Conservation (phyloP, 2,329 filamentous ascomycete species). For the Neopestalotiopsis rosae region DNA sequence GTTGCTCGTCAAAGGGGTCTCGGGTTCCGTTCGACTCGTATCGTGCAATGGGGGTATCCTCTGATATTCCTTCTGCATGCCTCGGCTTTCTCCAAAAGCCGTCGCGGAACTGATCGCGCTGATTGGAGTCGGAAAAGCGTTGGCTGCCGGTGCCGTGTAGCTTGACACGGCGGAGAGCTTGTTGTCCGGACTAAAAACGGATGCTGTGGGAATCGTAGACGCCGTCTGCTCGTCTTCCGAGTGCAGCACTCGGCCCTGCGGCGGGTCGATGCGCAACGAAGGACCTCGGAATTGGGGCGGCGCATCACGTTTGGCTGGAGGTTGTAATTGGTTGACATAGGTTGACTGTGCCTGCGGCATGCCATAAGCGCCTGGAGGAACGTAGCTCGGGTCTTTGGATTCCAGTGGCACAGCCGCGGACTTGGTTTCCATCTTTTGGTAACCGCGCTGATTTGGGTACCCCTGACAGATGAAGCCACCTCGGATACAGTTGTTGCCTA, state of each 20-base stretch:
- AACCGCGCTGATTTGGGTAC: constrained; percentile 82
- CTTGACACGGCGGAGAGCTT: constrained; percentile 64
- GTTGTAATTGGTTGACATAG: constrained; percentile 36
- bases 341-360: constrained; percentile 54
- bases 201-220: constrained; percentile 63
- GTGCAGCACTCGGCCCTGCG: constrained; percentile 59
- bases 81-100: constrained; percentile 33
- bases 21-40: constrained; percentile 59
- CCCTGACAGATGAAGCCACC: constrained; percentile 92
- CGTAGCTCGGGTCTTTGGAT: constrained; percentile 76
- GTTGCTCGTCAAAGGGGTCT: constrained; percentile 56
- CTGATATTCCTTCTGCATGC: constrained; percentile 60
- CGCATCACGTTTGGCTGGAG: constrained; percentile 57
- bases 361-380: constrained; percentile 65
- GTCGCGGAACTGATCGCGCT: constrained; percentile 53
- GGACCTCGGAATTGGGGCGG: constrained; percentile 66
- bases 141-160: constrained; percentile 52
- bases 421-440: constrained; percentile 78
- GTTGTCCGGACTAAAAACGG: constrained; percentile 63
- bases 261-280: constrained; percentile 66
- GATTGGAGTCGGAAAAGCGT: constrained; percentile 66
- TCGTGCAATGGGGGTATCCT: constrained; percentile 67
- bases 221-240: constrained; percentile 66
- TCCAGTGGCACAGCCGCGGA: constrained; percentile 76
- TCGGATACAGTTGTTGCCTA: constrained; percentile 87